These are phyloP conservation scores for Pseudogymnoascus sp. DNA, from an alignment of 2,329 filamentous ascomycete species.

Conservation along the genomic window DNA sequence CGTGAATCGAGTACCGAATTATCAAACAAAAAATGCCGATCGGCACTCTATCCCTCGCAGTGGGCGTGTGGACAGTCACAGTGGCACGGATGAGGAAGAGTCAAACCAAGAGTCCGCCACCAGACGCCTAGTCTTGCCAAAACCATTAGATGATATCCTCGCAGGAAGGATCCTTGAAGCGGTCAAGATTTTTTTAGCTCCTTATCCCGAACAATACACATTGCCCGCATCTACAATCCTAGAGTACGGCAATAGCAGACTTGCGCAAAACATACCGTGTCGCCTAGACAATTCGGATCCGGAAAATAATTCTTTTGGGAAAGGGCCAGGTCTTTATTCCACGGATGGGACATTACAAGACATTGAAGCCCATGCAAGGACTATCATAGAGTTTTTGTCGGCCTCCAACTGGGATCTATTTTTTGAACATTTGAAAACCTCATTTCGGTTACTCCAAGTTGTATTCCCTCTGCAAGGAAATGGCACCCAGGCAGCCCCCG, in stretches of 20 bases:
- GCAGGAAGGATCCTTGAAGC: constrained; percentile 48
- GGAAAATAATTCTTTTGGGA: constrained; percentile 29
- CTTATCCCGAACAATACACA: constrained; percentile 49
- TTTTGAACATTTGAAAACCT: constrained; percentile 50
- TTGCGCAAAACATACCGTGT: neutral
- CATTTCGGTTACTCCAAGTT: constrained; percentile 22
- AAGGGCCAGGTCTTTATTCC: constrained; percentile 29
- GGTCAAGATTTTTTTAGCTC: constrained; percentile 49
- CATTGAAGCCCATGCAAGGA: constrained; percentile 48
- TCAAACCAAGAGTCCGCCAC: neutral
- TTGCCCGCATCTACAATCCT: constrained; percentile 50
- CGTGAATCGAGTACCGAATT: constrained; percentile 26
- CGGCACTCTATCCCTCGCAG: constrained; percentile 1
- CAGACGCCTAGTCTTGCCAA: constrained; percentile 18
- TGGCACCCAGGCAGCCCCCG: constrained; percentile 17
- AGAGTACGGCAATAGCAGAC: constrained; percentile 35
- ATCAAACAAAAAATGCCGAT: constrained; percentile 15
- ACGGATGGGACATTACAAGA: constrained; percentile 25
- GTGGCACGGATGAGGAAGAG: neutral
- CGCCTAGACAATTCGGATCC: constrained; percentile 28
- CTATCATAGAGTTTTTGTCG: constrained; percentile 55
- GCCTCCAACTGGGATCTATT: constrained; percentile 55
- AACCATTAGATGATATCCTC: constrained; percentile 40
- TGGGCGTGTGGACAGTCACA: neutral
- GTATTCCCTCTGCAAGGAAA: constrained; percentile 22